Evolutionary conservation across 257 asterid species (phyloP).

Genomic region (Nicotiana tabacum): DNA sequence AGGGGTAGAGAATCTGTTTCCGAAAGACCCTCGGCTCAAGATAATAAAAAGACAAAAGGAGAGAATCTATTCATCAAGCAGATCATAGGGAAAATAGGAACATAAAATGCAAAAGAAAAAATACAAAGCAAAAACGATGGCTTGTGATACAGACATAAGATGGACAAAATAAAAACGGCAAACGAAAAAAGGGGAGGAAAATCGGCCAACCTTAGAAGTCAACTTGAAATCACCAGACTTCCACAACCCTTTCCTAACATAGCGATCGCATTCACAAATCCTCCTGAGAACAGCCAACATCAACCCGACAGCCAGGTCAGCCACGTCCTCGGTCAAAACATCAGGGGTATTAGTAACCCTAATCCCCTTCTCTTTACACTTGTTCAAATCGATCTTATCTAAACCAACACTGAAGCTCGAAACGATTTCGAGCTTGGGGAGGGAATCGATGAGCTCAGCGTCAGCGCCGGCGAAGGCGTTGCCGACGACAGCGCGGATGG

Average conservation of each 20-base stretch:
- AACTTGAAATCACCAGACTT: constrained; percentile 50
- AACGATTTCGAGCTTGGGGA: constrained; percentile 69
- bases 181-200: not conserved
- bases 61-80: too few species aligned
- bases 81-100: too few species aligned
- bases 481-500: constrained; percentile 72
- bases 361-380: constrained; percentile 68
- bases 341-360: constrained; percentile 88
- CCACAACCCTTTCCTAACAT: constrained; percentile 70
- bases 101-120: too few species aligned
- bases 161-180: too few species aligned
- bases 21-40: too few species aligned
- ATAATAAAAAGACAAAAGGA: too few species aligned
- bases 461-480: constrained; percentile 45
- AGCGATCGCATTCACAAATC: constrained; percentile 56
- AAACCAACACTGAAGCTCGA: constrained; percentile 75
- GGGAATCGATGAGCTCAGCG: constrained; percentile 49
- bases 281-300: constrained; percentile 63
- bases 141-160: not conserved
- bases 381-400: constrained; percentile 70
- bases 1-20: too few species aligned
- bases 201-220: constrained; percentile 51
- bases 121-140: too few species aligned
- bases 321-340: constrained; percentile 88
- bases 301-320: constrained; percentile 81